A percentile compares a stretch with the other conserved stretches of the same genome.
These are phyloP conservation scores for Colletotrichum karsti DNA, from an alignment of 2,329 filamentous ascomycete species.

Conservation along the genomic window DNA sequence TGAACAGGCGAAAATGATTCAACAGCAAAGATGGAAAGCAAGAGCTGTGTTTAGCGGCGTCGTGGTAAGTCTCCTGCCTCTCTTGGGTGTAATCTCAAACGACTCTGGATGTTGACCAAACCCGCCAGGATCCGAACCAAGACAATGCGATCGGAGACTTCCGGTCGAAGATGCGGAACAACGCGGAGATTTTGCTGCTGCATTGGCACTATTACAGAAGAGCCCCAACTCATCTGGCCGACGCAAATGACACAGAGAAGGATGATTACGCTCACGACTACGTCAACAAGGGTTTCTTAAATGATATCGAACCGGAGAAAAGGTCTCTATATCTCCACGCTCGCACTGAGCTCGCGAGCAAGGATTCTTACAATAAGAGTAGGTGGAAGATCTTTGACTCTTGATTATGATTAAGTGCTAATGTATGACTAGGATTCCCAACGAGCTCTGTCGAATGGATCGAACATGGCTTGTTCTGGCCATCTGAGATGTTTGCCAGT, in stretches of 20 bases:
- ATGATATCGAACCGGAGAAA: neutral
- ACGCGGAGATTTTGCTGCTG: slow-evolving; percentile 54
- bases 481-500: slow-evolving; percentile 54
- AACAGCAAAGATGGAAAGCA: neutral
- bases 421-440: too few species aligned
- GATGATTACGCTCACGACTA: neutral
- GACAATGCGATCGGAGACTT: neutral
- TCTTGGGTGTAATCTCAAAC: neutral
- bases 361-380: too few species aligned
- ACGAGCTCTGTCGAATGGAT: neutral
- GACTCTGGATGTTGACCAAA: neutral
- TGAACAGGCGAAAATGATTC: neutral
- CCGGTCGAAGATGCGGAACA: slow-evolving; percentile 44
- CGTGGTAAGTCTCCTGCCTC: neutral
- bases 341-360: too few species aligned
- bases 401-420: too few species aligned
- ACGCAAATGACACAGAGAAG: neutral
- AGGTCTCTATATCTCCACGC: too few species aligned
- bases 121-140: neutral
- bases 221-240: neutral
- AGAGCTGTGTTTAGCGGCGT: neutral
- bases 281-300: slow-evolving; percentile 1
- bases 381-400: too few species aligned
- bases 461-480: slow-evolving; percentile 45
- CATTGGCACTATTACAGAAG: slow-evolving; percentile 59